Percentiles rank a stretch among this genome's conserved stretches.
phyloP scores from a whole-genome alignment of 192 early-diverging fungal genomes.

The Backusella sp. region DNA sequence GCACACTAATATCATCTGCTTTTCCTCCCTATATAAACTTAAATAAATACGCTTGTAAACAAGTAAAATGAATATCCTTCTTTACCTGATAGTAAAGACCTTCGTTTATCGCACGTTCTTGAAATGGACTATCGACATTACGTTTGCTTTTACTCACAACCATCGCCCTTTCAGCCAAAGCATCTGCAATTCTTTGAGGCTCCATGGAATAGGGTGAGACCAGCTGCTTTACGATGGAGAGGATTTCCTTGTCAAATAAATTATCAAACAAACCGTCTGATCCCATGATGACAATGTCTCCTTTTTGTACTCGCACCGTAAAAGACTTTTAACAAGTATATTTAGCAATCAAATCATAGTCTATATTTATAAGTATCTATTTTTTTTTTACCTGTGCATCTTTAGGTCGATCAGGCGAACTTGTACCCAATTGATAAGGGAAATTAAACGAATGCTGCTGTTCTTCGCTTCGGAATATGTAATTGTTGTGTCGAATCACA shows the following conservation, averaged over 20 bases:
- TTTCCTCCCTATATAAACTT: slow-evolving; percentile 79
- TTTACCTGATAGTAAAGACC: slow-evolving; percentile 54
- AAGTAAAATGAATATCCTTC: slow-evolving; percentile 10
- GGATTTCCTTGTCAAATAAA: slow-evolving; percentile 95
- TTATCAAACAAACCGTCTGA: slow-evolving; percentile 98
- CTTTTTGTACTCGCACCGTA: slow-evolving; percentile 81
- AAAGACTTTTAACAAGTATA: slow-evolving; percentile 39
- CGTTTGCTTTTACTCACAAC: slow-evolving; percentile 76
- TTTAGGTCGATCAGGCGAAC: slow-evolving; percentile 24
- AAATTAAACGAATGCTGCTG: slow-evolving; percentile 99
- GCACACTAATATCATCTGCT: slow-evolving; percentile 90
- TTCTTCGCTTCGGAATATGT: slow-evolving; percentile 93
- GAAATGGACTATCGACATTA: slow-evolving; percentile 81
- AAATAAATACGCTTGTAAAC: neutral
- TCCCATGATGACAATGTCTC: slow-evolving; percentile 91
- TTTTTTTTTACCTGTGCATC: slow-evolving; percentile 29
- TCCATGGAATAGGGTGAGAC: slow-evolving; percentile 38
- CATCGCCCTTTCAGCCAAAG: slow-evolving; percentile 74
- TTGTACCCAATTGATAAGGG: slow-evolving; percentile 92
- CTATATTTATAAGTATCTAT: too few species aligned
- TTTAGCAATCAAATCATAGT: too few species aligned
- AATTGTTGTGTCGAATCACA: slow-evolving; percentile 81
- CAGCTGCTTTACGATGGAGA: slow-evolving; percentile 32
- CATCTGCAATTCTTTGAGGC: slow-evolving; percentile 76
- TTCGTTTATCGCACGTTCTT: slow-evolving; percentile 89